Evolutionary conservation across 306 rosid species (phyloP).

Genomic region (Parietaria judaica): DNA sequence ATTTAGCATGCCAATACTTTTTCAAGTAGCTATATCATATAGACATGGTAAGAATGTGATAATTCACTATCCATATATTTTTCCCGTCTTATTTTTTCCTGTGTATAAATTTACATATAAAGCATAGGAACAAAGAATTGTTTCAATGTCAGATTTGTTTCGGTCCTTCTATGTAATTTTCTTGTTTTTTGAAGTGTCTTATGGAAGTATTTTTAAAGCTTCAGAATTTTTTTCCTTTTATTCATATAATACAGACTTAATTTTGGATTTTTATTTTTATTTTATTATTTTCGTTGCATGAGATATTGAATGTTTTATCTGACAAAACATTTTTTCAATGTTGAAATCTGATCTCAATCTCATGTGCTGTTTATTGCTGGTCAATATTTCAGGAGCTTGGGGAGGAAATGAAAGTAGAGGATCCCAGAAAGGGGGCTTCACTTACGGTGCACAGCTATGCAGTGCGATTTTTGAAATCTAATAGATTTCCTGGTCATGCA

Average conservation of each 20-base stretch:
- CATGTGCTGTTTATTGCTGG: not conserved
- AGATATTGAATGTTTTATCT: not conserved
- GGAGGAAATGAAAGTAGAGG: conserved; percentile 38
- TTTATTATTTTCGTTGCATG: conserved; percentile 10
- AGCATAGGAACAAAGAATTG: no score
- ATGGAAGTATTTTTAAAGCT: not conserved
- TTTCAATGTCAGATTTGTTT: no score
- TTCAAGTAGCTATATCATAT: not conserved
- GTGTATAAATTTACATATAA: no score
- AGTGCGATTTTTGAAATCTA: conserved; percentile 58
- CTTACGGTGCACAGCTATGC: conserved; percentile 61
- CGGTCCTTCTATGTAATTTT: no score
- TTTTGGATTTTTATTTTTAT: conserved; percentile 1
- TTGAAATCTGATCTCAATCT: not conserved
- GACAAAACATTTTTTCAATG: not conserved
- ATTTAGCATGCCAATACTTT: not conserved
- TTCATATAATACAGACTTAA: not conserved
- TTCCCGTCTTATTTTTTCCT: no score
- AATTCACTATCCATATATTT: no score
- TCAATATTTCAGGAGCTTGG: conserved; percentile 45
- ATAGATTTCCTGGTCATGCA: conserved; percentile 36
- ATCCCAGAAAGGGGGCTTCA: conserved; percentile 24
- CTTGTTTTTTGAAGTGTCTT: no score
- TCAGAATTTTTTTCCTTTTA: not conserved
- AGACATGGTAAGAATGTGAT: no score